A percentile compares a stretch with the other conserved stretches of the same genome.
These are phyloP conservation scores for Aspergillus olivimuriae DNA, from an alignment of 495 filamentous ascomycete genomes.

Conservation along the genomic window DNA sequence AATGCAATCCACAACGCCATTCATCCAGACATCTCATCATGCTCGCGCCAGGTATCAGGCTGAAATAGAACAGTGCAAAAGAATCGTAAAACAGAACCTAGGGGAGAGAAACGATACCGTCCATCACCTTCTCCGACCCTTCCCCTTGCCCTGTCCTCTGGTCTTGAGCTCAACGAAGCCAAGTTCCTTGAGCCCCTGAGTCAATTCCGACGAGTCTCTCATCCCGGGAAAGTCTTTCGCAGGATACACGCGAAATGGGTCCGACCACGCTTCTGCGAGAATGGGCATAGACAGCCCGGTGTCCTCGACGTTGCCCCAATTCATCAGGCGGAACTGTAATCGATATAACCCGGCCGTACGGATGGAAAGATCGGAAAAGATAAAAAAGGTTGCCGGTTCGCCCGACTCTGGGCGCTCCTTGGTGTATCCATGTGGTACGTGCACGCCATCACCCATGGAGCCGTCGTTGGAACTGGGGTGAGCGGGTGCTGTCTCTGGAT, in stretches of 20 bases:
- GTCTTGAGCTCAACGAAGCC: slow-evolving; percentile 43
- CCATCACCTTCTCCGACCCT: slow-evolving; percentile 25
- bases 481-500: slow-evolving; percentile 48
- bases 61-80: background rate
- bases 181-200: slow-evolving; percentile 36
- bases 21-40: background rate
- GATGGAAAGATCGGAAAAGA: slow-evolving; percentile 90
- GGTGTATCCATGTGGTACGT: background rate
- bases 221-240: slow-evolving; percentile 98
- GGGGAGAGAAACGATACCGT: background rate
- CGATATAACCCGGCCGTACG: slow-evolving; percentile 78
- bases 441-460: slow-evolving; percentile 4
- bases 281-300: slow-evolving; percentile 57
- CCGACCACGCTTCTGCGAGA: slow-evolving; percentile 62
- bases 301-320: slow-evolving; percentile 44
- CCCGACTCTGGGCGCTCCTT: slow-evolving; percentile 9
- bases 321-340: slow-evolving; percentile 81
- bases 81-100: slow-evolving; percentile 1
- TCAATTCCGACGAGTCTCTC: slow-evolving; percentile 47
- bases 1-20: background rate
- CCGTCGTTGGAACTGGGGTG: slow-evolving; percentile 54
- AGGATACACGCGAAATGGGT: slow-evolving; percentile 80
- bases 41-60: background rate
- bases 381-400: slow-evolving; percentile 71
- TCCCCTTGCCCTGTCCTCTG: slow-evolving; percentile 39